These are phyloP conservation scores for Scolecobasidium constrictum DNA, from an alignment of 2,329 filamentous ascomycete genomes.

Conservation along the genomic window DNA sequence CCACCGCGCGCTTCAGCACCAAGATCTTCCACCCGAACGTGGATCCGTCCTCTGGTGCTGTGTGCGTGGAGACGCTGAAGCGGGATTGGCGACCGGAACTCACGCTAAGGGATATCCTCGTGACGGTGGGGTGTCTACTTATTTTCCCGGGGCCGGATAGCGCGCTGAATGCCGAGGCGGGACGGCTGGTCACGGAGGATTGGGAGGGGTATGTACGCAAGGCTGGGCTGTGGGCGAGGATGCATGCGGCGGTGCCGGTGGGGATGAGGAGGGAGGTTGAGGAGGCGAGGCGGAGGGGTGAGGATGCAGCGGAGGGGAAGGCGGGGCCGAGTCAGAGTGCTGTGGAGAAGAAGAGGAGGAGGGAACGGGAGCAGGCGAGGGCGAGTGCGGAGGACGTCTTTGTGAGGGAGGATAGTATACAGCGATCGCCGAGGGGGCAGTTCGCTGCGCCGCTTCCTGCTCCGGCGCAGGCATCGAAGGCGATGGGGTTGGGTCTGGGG, in stretches of 20 bases:
- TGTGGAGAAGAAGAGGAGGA: conserved; percentile 2
- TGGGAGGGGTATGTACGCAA: conserved; percentile 46
- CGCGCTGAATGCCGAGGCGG: conserved; percentile 50
- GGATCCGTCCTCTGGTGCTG: conserved; percentile 48
- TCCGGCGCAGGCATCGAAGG: background rate
- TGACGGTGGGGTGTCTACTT: conserved; percentile 49
- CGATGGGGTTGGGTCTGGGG: conserved; percentile 1
- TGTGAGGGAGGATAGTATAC: conserved; percentile 13
- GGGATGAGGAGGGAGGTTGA: conserved; percentile 32
- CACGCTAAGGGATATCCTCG: conserved; percentile 47
- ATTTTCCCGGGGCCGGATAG: conserved; percentile 55
- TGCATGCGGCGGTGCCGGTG: conserved; percentile 45
- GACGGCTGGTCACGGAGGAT: conserved; percentile 47
- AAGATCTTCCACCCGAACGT: conserved; percentile 56
- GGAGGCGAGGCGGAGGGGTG: conserved; percentile 35
- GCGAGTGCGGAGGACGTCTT: conserved; percentile 18
- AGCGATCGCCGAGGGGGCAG: background rate
- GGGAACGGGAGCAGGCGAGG: conserved; percentile 12
- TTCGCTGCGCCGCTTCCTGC: background rate
- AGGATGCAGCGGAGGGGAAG: conserved; percentile 10
- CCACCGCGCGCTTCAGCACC: conserved; percentile 49
- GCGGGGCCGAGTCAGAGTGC: conserved; percentile 9
- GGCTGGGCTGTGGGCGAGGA: conserved; percentile 50
- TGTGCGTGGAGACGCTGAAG: conserved; percentile 56
- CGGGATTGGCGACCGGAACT: conserved; percentile 49